Evolutionary conservation across 176 grass and related monocot species (phyloP).

Genomic region (Ensete ventricosum): DNA sequence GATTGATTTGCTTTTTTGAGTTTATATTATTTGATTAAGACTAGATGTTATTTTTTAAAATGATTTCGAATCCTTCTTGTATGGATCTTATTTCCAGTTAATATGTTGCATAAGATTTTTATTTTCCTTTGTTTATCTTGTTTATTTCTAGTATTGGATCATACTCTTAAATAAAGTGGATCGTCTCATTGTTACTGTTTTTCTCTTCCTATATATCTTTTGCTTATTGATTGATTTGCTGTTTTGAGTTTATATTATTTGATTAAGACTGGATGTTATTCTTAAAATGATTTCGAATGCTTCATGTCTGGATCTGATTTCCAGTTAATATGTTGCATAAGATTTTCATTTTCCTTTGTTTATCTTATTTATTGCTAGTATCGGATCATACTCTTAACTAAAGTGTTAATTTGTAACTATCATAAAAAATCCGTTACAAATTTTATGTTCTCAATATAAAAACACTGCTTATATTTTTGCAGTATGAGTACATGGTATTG

Average conservation of each 20-base stretch:
- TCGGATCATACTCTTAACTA: not conserved
- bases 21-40: not conserved
- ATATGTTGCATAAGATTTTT: too few species aligned
- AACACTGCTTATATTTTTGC: conserved; percentile 3
- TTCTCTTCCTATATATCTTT: not conserved
- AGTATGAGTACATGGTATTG: conserved; percentile 79
- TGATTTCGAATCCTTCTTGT: not conserved
- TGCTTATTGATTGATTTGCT: not conserved
- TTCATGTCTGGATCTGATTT: not conserved
- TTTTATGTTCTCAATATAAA: not conserved
- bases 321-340: too few species aligned
- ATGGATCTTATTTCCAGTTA: too few species aligned
- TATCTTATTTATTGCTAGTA: not conserved
- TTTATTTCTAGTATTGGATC: not conserved
- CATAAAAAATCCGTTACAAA: not conserved
- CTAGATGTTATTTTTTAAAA: not conserved
- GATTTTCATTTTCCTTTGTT: not conserved
- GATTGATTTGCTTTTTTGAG: not conserved
- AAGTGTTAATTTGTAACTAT: not conserved
- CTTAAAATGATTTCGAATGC: not conserved
- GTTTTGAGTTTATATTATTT: not conserved
- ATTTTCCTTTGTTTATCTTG: not conserved
- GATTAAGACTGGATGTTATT: not conserved
- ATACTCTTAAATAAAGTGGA: not conserved
- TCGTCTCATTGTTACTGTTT: not conserved